A percentile compares a stretch with the other conserved stretches of the same genome.
Evolutionary conservation across 371 early-diverging fungal genomes (phyloP).

Genomic region (Thermomucor indicae-seudaticae): DNA sequence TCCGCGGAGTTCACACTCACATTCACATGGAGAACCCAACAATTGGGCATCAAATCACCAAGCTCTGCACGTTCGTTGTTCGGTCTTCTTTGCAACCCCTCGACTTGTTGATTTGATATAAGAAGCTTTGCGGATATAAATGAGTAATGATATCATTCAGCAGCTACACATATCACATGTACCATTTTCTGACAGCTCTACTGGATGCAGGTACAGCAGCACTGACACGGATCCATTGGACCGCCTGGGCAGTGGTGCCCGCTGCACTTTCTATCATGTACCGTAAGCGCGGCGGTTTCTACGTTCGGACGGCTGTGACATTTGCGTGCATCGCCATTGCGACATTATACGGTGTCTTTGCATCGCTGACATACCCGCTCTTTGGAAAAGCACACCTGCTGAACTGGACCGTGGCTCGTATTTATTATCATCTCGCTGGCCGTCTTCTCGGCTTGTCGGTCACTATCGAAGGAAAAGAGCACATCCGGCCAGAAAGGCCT

Average conservation of each 20-base stretch:
- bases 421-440: conserved; percentile 44
- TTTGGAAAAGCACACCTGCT: conserved; percentile 44
- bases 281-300: conserved; percentile 30
- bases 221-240: conserved; percentile 10
- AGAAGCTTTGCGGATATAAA: too few species aligned
- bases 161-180: too few species aligned
- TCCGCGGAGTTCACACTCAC: too few species aligned
- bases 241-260: conserved; percentile 9
- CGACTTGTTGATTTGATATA: too few species aligned
- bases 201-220: conserved; percentile 7
- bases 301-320: conserved; percentile 22
- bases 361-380: conserved; percentile 39
- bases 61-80: too few species aligned
- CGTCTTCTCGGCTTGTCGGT: conserved; percentile 53
- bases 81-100: too few species aligned
- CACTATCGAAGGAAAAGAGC: conserved; percentile 59
- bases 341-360: conserved; percentile 43
- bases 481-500: conserved; percentile 44
- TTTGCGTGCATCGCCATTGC: conserved; percentile 13
- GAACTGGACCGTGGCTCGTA: conserved; percentile 61
- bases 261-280: conserved; percentile 6
- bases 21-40: too few species aligned
- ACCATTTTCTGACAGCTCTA: too few species aligned
- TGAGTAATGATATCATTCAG: too few species aligned
- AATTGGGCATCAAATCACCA: too few species aligned